Evolutionary conservation across 2,329 filamentous ascomycete genomes (phyloP), one percentile per base, ranked within the genome.

Genomic region (Cercospora zeae-maydis): DNA sequence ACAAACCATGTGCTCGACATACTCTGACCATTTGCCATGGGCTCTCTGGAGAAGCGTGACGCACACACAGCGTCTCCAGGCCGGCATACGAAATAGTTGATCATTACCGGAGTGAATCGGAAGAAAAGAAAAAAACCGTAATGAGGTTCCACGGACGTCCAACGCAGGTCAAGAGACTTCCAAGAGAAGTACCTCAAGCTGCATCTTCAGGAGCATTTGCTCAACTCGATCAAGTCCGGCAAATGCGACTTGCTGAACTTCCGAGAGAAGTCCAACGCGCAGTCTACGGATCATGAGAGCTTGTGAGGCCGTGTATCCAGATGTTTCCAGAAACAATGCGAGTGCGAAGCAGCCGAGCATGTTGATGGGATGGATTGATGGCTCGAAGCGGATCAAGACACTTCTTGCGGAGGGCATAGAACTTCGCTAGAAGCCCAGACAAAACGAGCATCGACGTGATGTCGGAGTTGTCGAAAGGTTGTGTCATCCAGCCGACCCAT

Each of bases 141-240:
- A 53, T 21, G 16, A 53, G 49, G 7, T 5, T 19, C 7, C 30
- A 1, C 19, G 14, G n/a, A 33, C 34, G 7, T 62, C 60, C 53
- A 53, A 45, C 53, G 54, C 31, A 47, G 51, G 27, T 6, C 49
- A 31, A 55, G 49, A 54, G 58, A 60, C 53, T 52, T 58, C 42
- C 59, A 52, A 30, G 39, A 30, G 39, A 57, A 57, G 54, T 52
- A 53, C 60, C 52, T 51, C 54, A 62, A 51, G 60, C 14, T 49
- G 54, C 60, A 53, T 54, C 54, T 58, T 62, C 42, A 8, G 37
- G 53, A 62, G 53, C 31, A 7, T 13, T 19, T 13, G 27, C 42
- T 47, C 42, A 9, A 27, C 42, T 47, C 42, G 27, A 47, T 47
- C 42, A 47, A 14, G 13, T 47, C 42, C 42, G 7, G 42, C 42